A percentile compares a stretch with the other conserved stretches of the same genome.
These are phyloP conservation scores for Chaetomiaceae sp. DNA, from an alignment of 2,329 filamentous ascomycete species.

Conservation along the genomic window DNA sequence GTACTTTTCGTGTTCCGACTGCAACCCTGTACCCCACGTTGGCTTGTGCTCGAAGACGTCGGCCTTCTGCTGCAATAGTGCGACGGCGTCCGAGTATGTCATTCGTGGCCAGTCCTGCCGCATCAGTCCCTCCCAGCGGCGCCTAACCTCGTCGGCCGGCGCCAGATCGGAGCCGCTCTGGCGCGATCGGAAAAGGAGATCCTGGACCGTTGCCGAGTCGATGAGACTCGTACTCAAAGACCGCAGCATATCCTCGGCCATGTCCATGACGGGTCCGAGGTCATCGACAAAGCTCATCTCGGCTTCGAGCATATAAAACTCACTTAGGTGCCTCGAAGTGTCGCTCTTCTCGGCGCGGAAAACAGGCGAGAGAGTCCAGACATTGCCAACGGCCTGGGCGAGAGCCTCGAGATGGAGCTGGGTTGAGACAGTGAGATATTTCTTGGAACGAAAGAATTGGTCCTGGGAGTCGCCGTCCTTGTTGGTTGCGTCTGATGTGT, in stretches of 20 bases:
- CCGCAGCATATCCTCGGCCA: slow-evolving; percentile 76
- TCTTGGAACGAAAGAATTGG: slow-evolving; percentile 77
- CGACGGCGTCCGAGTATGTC: slow-evolving; percentile 75
- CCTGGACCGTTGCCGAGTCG: slow-evolving; percentile 40
- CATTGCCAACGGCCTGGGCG: slow-evolving; percentile 79
- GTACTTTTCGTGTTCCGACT: slow-evolving; percentile 89
- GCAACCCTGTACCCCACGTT: slow-evolving; percentile 68
- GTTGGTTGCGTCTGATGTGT: slow-evolving; percentile 28
- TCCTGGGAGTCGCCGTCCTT: slow-evolving; percentile 39
- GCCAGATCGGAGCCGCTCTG: slow-evolving; percentile 36
- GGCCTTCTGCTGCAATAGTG: slow-evolving; percentile 58
- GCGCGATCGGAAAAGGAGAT: slow-evolving; percentile 36
- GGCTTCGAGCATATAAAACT: slow-evolving; percentile 98
- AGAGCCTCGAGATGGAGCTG: slow-evolving; percentile 93
- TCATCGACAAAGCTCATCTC: slow-evolving; percentile 76
- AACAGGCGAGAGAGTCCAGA: slow-evolving; percentile 91
- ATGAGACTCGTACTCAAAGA: slow-evolving; percentile 41
- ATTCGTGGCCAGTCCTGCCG: slow-evolving; percentile 67
- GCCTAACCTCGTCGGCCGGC: slow-evolving; percentile 49
- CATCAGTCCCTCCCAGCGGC: slow-evolving; percentile 69
- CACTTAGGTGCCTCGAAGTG: slow-evolving; percentile 87
- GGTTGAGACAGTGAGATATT: slow-evolving; percentile 92
- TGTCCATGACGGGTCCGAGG: slow-evolving; percentile 66
- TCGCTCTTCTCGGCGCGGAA: slow-evolving; percentile 93
- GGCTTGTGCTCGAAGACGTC: slow-evolving; percentile 64